These are phyloP conservation scores for Talaromyces sp. DNA, from an alignment of 2,329 filamentous ascomycete species.

Conservation along the genomic window DNA sequence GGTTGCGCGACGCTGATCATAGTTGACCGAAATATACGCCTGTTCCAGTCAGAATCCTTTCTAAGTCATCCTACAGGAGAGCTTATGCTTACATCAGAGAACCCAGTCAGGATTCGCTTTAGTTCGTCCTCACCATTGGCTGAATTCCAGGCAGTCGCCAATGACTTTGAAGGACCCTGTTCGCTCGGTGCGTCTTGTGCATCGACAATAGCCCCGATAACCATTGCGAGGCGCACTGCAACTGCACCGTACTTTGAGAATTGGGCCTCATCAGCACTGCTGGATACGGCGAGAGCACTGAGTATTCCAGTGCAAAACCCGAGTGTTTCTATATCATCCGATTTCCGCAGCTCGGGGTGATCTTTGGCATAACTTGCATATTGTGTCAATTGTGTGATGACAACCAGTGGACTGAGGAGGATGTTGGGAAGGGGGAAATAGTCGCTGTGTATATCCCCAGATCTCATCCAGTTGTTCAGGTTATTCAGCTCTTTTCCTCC, in stretches of 20 bases:
- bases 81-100: background rate
- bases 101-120: conserved; percentile 17
- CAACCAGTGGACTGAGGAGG: background rate
- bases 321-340: background rate
- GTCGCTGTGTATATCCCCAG: background rate
- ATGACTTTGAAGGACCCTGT: conserved; percentile 21
- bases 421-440: background rate
- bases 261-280: conserved; percentile 21
- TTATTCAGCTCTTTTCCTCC: background rate
- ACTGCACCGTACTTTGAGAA: conserved; percentile 32
- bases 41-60: conserved; percentile 14
- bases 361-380: background rate
- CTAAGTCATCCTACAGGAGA: background rate
- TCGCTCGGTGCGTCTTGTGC: conserved; percentile 22
- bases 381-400: background rate
- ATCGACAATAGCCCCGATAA: conserved; percentile 37
- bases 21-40: conserved; percentile 35
- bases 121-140: conserved; percentile 16
- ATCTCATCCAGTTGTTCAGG: background rate
- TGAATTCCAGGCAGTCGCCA: conserved; percentile 16
- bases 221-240: conserved; percentile 36
- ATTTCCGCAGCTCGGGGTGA: background rate
- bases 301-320: conserved; percentile 1
- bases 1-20: conserved; percentile 35
- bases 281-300: conserved; percentile 26